Percentiles rank a stretch among this genome's conserved stretches.
Evolutionary conservation across 164 flowering plant genomes (phyloP).

Genomic region (Magnolia officinalis): DNA sequence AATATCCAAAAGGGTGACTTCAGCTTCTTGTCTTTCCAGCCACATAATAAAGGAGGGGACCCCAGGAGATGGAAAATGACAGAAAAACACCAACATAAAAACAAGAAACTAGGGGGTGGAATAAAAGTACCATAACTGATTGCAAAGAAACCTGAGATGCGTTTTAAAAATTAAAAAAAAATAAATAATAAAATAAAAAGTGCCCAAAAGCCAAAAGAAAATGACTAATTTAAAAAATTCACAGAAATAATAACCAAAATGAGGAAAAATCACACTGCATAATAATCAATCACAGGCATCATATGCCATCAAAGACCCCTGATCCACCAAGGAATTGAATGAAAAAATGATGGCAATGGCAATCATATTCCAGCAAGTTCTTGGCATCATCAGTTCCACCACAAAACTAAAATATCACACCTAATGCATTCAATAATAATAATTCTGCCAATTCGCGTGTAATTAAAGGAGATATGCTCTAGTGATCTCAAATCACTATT

Average conservation of each 20-base stretch:
- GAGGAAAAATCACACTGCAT: background rate
- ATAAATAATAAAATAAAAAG: too few relatives aligned
- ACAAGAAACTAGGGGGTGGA: background rate
- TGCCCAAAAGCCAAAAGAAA: too few relatives aligned
- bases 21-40: background rate
- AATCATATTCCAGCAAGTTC: too few relatives aligned
- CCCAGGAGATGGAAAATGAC: background rate
- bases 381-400: too few relatives aligned
- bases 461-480: too few relatives aligned
- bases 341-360: too few relatives aligned
- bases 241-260: background rate
- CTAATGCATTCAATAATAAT: too few relatives aligned
- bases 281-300: background rate
- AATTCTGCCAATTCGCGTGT: too few relatives aligned
- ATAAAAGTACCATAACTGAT: background rate
- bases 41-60: background rate
- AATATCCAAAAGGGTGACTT: background rate
- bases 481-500: too few relatives aligned
- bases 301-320: background rate
- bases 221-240: too few relatives aligned
- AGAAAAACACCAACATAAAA: background rate
- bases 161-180: too few relatives aligned
- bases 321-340: background rate
- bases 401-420: too few relatives aligned
- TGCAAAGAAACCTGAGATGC: background rate